phyloP scores from a whole-genome alignment of 179 eudicot genomes.

The Silene noctiflora region DNA sequence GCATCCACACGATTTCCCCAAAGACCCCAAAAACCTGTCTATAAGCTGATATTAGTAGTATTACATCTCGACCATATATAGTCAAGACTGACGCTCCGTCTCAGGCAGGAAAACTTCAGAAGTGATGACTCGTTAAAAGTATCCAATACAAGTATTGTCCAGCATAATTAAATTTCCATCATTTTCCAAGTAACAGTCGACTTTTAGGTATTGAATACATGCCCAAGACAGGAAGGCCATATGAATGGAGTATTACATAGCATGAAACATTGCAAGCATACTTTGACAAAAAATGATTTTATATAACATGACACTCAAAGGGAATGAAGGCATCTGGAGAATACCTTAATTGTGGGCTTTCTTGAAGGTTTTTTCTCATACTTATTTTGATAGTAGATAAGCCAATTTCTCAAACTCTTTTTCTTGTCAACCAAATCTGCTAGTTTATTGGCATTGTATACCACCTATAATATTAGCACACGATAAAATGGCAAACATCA shows the following conservation, averaged over 20 bases:
- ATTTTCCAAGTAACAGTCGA: not conserved
- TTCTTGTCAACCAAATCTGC: conserved; percentile 67
- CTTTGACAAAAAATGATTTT: not conserved
- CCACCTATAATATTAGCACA: conserved; percentile 38
- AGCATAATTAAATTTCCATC: conserved; percentile 3
- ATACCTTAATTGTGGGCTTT: conserved; percentile 80
- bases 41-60: conserved; percentile 29
- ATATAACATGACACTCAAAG: not conserved
- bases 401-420: conserved; percentile 62
- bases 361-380: conserved; percentile 60
- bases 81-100: not conserved
- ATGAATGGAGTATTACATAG: not conserved
- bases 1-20: conserved; percentile 90
- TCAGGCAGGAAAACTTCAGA: not conserved
- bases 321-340: not conserved
- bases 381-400: conserved; percentile 65
- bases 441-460: conserved; percentile 76
- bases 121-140: not conserved
- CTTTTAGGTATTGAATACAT: not conserved
- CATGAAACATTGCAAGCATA: not conserved
- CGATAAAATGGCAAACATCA: not conserved
- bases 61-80: conserved; percentile 3
- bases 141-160: not conserved
- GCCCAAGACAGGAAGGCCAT: not conserved
- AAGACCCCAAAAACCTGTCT: conserved; percentile 97